Conservation (phyloP, 2,329 filamentous ascomycete genomes). For the Westerdykella ornata region DNA sequence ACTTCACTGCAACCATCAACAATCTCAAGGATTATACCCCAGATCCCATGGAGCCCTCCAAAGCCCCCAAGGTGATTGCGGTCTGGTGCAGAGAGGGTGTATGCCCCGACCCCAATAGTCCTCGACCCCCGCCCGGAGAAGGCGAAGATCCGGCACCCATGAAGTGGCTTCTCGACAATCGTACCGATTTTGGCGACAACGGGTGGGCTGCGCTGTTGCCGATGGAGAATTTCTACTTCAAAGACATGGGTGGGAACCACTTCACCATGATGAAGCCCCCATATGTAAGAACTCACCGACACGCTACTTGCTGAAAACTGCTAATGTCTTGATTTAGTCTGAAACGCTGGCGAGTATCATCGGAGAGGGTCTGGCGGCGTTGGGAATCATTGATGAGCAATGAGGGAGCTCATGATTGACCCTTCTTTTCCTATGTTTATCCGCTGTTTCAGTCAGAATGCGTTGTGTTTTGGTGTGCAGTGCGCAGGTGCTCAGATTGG, state of each 20-base stretch:
- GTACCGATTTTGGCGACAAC: conserved; percentile 64
- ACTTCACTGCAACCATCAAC: conserved; percentile 63
- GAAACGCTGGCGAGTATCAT: no score
- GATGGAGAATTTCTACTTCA: conserved; percentile 54
- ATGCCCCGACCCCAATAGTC: conserved; percentile 59
- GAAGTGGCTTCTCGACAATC: conserved; percentile 65
- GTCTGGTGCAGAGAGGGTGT: conserved; percentile 72
- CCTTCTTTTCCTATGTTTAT: no score
- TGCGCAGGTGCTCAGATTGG: no score
- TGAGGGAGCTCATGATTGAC: no score
- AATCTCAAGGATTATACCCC: conserved; percentile 65
- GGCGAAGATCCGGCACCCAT: conserved; percentile 49
- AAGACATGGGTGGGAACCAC: conserved; percentile 65
- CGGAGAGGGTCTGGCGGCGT: no score
- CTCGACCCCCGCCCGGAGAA: conserved; percentile 57
- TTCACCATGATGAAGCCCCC: conserved; percentile 64
- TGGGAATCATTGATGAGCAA: no score
- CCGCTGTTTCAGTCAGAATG: no score
- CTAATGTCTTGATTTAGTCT: no score
- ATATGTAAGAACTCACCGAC: no score
- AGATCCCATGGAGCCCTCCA: conserved; percentile 53
- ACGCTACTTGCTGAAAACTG: no score
- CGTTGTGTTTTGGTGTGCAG: no score
- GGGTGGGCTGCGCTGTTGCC: conserved; percentile 63
- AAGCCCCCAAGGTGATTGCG: conserved; percentile 55